A percentile compares a stretch with the other conserved stretches of the same genome.
Conservation (phyloP, 108 stramenopile genomes). For the Nitzschia putrida region DNA sequence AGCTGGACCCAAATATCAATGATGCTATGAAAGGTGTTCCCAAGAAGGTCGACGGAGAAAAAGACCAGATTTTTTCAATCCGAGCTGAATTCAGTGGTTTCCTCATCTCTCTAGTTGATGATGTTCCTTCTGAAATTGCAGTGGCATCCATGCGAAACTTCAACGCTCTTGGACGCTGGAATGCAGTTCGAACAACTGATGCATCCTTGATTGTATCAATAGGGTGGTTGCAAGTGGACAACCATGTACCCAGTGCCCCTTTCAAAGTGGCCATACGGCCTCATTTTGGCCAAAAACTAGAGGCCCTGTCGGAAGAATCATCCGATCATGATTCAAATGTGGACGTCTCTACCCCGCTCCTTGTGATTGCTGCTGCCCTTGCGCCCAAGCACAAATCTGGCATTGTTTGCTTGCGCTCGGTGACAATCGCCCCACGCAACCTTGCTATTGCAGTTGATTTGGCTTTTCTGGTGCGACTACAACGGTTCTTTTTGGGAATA, state of each 20-base stretch:
- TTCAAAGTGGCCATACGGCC: conserved; percentile 75
- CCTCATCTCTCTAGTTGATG: conserved; percentile 70
- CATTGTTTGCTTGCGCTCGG: conserved; percentile 55
- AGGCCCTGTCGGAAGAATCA: background rate
- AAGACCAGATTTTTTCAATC: conserved; percentile 47
- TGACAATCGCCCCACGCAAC: conserved; percentile 60
- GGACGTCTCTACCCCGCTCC: conserved; percentile 34
- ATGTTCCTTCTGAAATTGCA: conserved; percentile 65
- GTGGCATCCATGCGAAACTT: conserved; percentile 54
- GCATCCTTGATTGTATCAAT: conserved; percentile 50
- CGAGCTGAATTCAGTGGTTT: conserved; percentile 56
- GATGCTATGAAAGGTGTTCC: background rate
- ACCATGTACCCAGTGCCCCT: conserved; percentile 70
- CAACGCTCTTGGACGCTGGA: conserved; percentile 60
- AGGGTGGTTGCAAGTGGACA: conserved; percentile 78
- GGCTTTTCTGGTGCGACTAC: conserved; percentile 67
- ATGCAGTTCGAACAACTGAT: conserved; percentile 48
- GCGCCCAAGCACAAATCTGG: conserved; percentile 72
- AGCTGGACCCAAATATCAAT: conserved; percentile 8
- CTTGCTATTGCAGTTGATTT: conserved; percentile 61
- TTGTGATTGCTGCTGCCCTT: conserved; percentile 55
- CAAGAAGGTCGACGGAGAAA: conserved; percentile 8
- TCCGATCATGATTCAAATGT: background rate
- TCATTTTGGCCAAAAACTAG: conserved; percentile 2
- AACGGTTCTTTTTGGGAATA: conserved; percentile 57